phyloP scores from a whole-genome alignment of 1,139 yeast genomes.

The Scheffersomyces lignicola region DNA sequence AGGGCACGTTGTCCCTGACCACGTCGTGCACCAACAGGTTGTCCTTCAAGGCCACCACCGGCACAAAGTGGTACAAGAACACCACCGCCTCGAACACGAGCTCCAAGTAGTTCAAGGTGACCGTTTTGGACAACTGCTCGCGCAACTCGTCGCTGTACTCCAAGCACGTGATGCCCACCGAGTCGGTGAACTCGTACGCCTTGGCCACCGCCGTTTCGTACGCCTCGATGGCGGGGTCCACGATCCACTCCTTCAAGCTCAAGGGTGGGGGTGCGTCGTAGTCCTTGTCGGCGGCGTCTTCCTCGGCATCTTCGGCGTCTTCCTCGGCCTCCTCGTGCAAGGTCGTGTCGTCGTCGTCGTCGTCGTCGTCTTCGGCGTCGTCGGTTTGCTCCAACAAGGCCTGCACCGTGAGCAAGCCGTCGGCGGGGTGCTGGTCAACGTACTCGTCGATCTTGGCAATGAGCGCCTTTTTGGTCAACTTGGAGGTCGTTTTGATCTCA shows the following conservation, averaged over 20 bases:
- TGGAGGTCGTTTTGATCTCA: conserved; percentile 33
- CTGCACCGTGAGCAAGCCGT: conserved; percentile 33
- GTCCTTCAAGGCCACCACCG: conserved; percentile 39
- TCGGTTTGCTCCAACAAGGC: conserved; percentile 21
- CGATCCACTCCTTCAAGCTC: conserved; percentile 36
- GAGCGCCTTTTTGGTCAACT: conserved; percentile 46
- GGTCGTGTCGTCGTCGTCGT: conserved; percentile 21
- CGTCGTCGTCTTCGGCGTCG: conserved; percentile 12
- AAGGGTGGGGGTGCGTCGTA: conserved; percentile 43
- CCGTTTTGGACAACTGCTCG: conserved; percentile 49
- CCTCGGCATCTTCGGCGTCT: conserved; percentile 24
- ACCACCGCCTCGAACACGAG: conserved; percentile 37
- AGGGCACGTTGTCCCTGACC: conserved; percentile 35
- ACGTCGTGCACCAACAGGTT: conserved; percentile 40
- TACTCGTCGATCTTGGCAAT: conserved; percentile 41
- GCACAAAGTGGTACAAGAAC: conserved; percentile 36
- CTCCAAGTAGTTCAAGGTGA: conserved; percentile 46
- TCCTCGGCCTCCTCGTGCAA: conserved; percentile 26
- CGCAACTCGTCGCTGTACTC: conserved; percentile 47
- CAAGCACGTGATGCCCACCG: conserved; percentile 39
- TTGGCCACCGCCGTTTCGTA: conserved; percentile 29
- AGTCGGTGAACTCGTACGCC: conserved; percentile 38
- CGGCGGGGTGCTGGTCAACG: conserved; percentile 37
- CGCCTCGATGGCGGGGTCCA: conserved; percentile 39
- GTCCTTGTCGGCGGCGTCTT: conserved; percentile 29